Evolutionary conservation across 305 asterid genomes (phyloP).

Genomic region (Solanum aculeatissimum): DNA sequence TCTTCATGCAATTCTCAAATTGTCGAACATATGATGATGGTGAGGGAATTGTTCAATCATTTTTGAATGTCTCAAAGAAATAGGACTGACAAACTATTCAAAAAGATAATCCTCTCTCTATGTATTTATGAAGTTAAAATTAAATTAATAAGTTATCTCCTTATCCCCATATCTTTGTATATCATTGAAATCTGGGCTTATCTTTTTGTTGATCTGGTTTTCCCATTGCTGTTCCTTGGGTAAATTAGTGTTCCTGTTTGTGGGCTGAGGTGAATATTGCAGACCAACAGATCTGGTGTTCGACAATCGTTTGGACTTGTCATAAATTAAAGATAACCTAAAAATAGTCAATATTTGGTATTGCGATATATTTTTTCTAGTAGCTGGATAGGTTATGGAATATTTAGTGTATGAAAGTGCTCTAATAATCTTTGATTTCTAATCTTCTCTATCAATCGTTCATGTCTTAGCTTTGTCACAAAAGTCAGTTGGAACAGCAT

Average conservation of each 20-base stretch:
- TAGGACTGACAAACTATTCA: no score
- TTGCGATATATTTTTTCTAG: neutral
- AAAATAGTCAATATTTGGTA: neutral
- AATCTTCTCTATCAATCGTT: neutral
- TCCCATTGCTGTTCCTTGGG: neutral
- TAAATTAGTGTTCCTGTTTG: neutral
- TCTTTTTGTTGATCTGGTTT: neutral
- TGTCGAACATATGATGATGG: constrained; percentile 58
- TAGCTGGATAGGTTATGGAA: neutral
- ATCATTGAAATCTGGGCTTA: neutral
- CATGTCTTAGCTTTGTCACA: neutral
- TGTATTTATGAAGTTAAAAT: no score
- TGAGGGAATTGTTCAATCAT: constrained; percentile 57
- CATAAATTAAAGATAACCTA: neutral
- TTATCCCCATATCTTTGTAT: neutral
- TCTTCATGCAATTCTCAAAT: constrained; percentile 93
- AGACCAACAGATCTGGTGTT: no score
- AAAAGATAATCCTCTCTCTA: no score
- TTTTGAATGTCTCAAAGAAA: no score
- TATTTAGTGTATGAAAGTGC: neutral
- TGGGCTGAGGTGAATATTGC: no score
- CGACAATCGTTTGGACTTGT: no score
- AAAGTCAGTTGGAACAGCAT: neutral
- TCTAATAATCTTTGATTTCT: neutral
- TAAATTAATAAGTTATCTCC: no score